Conservation (phyloP, 2,329 filamentous ascomycete species). For the Cladosporium colombiae region DNA sequence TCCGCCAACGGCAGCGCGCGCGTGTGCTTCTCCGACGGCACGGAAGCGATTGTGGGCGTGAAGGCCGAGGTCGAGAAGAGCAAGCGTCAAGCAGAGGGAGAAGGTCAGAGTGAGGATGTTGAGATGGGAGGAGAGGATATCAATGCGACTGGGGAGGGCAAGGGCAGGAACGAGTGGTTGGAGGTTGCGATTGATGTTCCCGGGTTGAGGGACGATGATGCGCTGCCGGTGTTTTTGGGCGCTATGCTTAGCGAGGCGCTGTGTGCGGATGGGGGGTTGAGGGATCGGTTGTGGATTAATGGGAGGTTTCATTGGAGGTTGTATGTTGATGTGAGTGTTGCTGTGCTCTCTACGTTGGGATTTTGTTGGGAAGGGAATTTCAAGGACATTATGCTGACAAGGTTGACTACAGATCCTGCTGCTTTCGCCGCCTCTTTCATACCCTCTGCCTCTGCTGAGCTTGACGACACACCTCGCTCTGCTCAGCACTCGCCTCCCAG, state of each 20-base stretch:
- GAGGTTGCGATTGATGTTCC: slow-evolving; percentile 92
- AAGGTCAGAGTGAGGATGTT: slow-evolving; percentile 42
- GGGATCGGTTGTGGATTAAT: slow-evolving; percentile 80
- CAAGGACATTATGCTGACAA: not conserved
- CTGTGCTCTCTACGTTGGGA: not conserved
- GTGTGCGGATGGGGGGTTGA: slow-evolving; percentile 67
- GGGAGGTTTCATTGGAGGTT: slow-evolving; percentile 92
- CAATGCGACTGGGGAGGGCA: slow-evolving; percentile 32
- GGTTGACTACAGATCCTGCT: slow-evolving; percentile 69
- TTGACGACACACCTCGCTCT: slow-evolving; percentile 92
- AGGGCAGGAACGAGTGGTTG: slow-evolving; percentile 71
- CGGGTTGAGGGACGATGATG: slow-evolving; percentile 86
- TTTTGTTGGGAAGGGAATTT: not conserved
- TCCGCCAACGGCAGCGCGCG: slow-evolving; percentile 89
- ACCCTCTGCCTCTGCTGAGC: slow-evolving; percentile 88
- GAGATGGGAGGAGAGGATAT: slow-evolving; percentile 43
- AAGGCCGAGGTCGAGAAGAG: slow-evolving; percentile 92
- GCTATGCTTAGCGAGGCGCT: slow-evolving; percentile 88
- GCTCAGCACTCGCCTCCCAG: slow-evolving; percentile 79
- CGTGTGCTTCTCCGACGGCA: slow-evolving; percentile 91
- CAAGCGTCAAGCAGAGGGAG: slow-evolving; percentile 28
- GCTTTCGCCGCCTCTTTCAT: slow-evolving; percentile 88
- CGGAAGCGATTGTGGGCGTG: slow-evolving; percentile 91
- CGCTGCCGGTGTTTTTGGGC: slow-evolving; percentile 80
- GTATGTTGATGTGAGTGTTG: slow-evolving; percentile 78